A percentile compares a stretch with the other conserved stretches of the same genome.
Conservation (phyloP, 345 rosid genomes). For the Physaria fendleri region DNA sequence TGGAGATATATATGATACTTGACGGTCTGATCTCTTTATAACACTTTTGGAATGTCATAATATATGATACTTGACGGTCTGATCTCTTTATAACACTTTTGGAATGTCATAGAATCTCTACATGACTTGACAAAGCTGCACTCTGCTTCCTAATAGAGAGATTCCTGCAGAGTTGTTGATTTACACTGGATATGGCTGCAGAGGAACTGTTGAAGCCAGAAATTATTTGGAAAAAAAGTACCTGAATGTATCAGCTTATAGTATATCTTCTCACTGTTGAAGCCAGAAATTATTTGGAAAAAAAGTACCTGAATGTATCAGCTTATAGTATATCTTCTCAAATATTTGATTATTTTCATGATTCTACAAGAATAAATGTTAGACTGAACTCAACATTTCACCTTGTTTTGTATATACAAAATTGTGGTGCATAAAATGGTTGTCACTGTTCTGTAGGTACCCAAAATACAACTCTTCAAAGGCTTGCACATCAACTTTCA, state of each 20-base stretch:
- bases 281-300: neutral
- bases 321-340: constrained; percentile 3
- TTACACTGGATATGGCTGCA: neutral
- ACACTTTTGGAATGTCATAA: neutral
- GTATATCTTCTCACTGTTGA: neutral
- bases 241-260: too few relatives aligned
- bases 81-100: constrained; percentile 1
- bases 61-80: constrained; percentile 48
- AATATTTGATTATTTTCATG: neutral
- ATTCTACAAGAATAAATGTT: constrained; percentile 2
- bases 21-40: constrained; percentile 31
- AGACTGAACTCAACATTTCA: constrained; percentile 8
- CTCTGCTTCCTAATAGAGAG: neutral
- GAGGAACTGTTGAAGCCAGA: neutral
- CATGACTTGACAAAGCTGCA: neutral
- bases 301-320: too few relatives aligned
- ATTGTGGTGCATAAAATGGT: constrained; percentile 2
- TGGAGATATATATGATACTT: constrained; percentile 43
- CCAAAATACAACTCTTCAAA: neutral
- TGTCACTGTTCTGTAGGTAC: neutral
- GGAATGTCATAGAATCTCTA: neutral
- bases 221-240: too few relatives aligned
- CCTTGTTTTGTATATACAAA: constrained; percentile 13
- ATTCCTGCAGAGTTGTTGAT: neutral
- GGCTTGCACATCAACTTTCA: neutral